These are phyloP conservation scores for Fusarium nematophilum DNA, from an alignment of 2,329 filamentous ascomycete species.

Conservation along the genomic window DNA sequence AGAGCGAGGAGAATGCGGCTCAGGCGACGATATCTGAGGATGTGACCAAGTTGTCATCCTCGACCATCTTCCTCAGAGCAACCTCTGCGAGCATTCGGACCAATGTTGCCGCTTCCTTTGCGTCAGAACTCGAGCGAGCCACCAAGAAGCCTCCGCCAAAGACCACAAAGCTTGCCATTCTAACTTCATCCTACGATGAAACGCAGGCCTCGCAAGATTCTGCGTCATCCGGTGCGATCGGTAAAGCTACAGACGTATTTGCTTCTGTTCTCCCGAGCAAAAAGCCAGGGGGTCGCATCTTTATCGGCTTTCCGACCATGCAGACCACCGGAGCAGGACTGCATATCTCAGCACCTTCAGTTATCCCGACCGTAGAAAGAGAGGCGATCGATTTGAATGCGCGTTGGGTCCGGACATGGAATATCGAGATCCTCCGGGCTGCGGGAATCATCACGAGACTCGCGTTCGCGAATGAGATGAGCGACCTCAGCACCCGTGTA, in stretches of 20 bases:
- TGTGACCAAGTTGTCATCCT: slow-evolving; percentile 75
- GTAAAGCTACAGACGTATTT: slow-evolving; percentile 81
- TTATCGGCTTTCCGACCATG: slow-evolving; percentile 97
- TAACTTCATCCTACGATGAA: slow-evolving; percentile 93
- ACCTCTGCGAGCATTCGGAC: slow-evolving; percentile 87
- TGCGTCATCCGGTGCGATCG: slow-evolving; percentile 55
- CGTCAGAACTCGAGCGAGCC: slow-evolving; percentile 89
- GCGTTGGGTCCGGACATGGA: slow-evolving; percentile 94
- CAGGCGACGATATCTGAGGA: slow-evolving; percentile 76
- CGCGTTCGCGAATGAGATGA: slow-evolving; percentile 90
- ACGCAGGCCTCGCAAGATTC: slow-evolving; percentile 71
- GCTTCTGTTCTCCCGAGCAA: slow-evolving; percentile 89
- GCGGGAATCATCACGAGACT: slow-evolving; percentile 91
- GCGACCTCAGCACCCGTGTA: slow-evolving; percentile 73
- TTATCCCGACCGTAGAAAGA: slow-evolving; percentile 96
- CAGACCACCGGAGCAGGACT: slow-evolving; percentile 95
- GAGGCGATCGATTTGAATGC: slow-evolving; percentile 98
- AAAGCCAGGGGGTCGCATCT: slow-evolving; percentile 84
- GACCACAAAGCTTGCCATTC: slow-evolving; percentile 83
- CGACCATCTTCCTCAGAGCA: slow-evolving; percentile 88
- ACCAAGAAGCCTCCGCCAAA: slow-evolving; percentile 98
- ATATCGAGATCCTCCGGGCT: slow-evolving; percentile 89
- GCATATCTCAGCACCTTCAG: slow-evolving; percentile 93
- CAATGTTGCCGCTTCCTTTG: slow-evolving; percentile 76
- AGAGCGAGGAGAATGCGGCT: slow-evolving; percentile 70